Conservation (phyloP, 305 asterid species). For the Withania somnifera region DNA sequence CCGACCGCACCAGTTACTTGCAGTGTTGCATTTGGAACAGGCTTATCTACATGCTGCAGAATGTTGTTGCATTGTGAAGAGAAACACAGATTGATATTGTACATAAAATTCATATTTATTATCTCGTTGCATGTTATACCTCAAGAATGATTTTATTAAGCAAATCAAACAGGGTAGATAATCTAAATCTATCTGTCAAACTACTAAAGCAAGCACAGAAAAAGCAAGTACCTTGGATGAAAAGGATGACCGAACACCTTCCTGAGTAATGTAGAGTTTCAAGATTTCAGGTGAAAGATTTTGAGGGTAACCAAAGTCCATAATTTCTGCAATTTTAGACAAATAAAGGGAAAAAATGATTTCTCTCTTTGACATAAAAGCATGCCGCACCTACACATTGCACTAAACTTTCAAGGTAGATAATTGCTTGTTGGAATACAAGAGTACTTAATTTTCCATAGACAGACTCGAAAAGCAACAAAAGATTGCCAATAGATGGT, state of each 20-base stretch:
- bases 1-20: slow-evolving; percentile 99
- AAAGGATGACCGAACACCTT: slow-evolving; percentile 98
- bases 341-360: background rate
- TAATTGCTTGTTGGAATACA: background rate
- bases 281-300: slow-evolving; percentile 94
- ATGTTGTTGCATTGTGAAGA: background rate
- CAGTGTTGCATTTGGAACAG: slow-evolving; percentile 96
- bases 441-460: background rate
- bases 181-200: background rate
- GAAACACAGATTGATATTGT: too few relatives aligned
- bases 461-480: background rate
- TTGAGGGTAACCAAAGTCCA: slow-evolving; percentile 99
- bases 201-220: slow-evolving; percentile 3
- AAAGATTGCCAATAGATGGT: background rate
- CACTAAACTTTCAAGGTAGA: background rate
- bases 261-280: slow-evolving; percentile 98
- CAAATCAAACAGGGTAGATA: background rate
- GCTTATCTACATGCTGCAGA: slow-evolving; percentile 71
- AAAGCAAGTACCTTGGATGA: slow-evolving; percentile 72
- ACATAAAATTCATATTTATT: background rate
- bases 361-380: background rate
- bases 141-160: background rate
- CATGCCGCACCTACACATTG: background rate
- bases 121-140: background rate
- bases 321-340: slow-evolving; percentile 53